Evolutionary conservation across 305 asterid genomes (phyloP), one percentile per base, ranked within the genome.

Genomic region (Ajuga reptans): DNA sequence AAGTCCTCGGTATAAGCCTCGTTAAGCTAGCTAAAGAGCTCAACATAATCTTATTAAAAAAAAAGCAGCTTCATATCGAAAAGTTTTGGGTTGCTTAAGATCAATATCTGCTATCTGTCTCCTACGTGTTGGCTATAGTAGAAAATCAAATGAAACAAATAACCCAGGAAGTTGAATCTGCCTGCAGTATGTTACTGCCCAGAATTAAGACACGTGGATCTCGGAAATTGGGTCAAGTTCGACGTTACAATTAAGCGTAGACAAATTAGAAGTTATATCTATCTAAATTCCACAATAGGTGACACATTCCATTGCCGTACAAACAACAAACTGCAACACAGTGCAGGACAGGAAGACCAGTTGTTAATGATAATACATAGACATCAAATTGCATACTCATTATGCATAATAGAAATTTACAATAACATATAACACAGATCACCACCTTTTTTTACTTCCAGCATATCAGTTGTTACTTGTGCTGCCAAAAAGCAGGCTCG

Each of bases 401-500:
- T 37, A 60, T 78, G 72, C 78, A 61, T 77, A 68, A 39, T 78
- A 69, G 69, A 74, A 78, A 83, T 85, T 85, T 84, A 80, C 86
- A 82, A 45, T 46, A 76, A 78, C 72, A 82, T 64, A 74, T 77
- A 72, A 72, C 51, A 67, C 65, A 43, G 58, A 68, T 77, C 78
- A 66, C 71, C 76, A 49, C 73, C 76, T 59, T 41, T 65, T 72
- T 29, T 18, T 9, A 34, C 6, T 17, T 7, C 4, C 2, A 9
- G 29, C 27, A 54, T 69, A 72, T 65, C 72, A 65, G 70, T 37
- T 21, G 75, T 64, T 72, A 53, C 74, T 58, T 57, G 43, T 62
- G 79, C 79, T 66, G 69, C 79, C 57, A 27, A 43, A n/a, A 37
- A 52, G 78, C 34, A 67, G 69, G 1, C 52, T 64, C 69, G 57